These are phyloP conservation scores for Solanum sejunctum DNA, from an alignment of 257 asterid genomes.

Conservation along the genomic window DNA sequence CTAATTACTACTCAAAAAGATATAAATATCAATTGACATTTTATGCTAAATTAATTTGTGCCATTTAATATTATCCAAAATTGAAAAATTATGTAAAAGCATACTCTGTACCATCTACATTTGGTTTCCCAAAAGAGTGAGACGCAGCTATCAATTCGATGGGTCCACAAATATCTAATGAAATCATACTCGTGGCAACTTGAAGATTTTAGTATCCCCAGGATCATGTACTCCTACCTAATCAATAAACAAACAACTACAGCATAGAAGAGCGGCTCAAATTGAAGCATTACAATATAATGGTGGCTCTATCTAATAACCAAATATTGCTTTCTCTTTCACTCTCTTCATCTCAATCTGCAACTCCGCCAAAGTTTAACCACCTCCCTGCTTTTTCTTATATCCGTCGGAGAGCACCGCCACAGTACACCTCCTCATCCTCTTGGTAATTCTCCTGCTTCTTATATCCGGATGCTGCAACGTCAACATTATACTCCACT, in stretches of 20 bases:
- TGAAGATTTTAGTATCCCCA: neutral
- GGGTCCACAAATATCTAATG: neutral
- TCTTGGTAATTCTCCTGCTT: neutral
- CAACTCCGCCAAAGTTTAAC: neutral
- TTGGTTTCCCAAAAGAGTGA: neutral
- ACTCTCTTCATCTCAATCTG: neutral
- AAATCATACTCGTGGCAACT: neutral
- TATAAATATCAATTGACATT: too few relatives aligned
- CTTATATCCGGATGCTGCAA: too few relatives aligned
- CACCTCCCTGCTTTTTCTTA: neutral
- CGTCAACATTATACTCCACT: neutral
- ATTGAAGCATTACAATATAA: neutral
- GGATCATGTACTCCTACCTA: neutral
- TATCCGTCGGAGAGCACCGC: neutral
- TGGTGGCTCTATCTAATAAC: neutral
- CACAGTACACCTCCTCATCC: neutral
- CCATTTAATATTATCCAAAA: too few relatives aligned
- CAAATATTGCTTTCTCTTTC: neutral
- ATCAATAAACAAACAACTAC: neutral
- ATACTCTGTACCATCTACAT: too few relatives aligned
- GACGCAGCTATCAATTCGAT: neutral
- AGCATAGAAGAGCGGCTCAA: neutral
- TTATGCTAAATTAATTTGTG: too few relatives aligned
- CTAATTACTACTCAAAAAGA: too few relatives aligned
- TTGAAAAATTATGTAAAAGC: too few relatives aligned